These are phyloP conservation scores for Dryas integrifolia DNA, from an alignment of 331 rosid species.

Conservation along the genomic window DNA sequence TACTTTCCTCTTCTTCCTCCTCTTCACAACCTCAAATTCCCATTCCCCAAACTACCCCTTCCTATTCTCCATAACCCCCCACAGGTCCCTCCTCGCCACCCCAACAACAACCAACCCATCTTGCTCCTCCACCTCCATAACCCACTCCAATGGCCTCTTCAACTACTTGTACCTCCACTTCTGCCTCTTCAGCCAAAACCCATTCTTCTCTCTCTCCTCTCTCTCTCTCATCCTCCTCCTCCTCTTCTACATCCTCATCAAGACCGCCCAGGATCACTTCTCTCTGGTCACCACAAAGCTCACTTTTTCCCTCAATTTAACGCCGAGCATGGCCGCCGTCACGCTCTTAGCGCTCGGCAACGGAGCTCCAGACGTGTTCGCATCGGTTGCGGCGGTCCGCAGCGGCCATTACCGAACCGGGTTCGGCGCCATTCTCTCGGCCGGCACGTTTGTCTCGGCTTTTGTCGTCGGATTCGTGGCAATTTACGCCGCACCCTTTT, in stretches of 20 bases:
- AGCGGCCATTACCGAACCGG: slow-evolving; percentile 76
- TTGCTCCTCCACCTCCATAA: slow-evolving; percentile 34
- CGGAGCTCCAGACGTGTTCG: slow-evolving; percentile 88
- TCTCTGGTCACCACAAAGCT: slow-evolving; percentile 73
- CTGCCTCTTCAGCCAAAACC: slow-evolving; percentile 45
- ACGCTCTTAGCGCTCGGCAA: slow-evolving; percentile 86
- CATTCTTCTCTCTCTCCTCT: slow-evolving; percentile 39
- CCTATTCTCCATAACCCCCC: slow-evolving; percentile 1
- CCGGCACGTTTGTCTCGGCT: slow-evolving; percentile 88
- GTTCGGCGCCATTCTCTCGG: slow-evolving; percentile 82
- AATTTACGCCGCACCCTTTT: slow-evolving; percentile 78
- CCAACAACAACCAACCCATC: slow-evolving; percentile 8
- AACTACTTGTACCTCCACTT: slow-evolving; percentile 51
- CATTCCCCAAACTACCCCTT: slow-evolving; percentile 15
- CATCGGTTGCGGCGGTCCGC: slow-evolving; percentile 83
- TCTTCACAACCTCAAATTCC: slow-evolving; percentile 26
- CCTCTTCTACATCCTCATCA: slow-evolving; percentile 84
- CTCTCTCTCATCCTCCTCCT: slow-evolving; percentile 61
- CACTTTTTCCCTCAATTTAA: slow-evolving; percentile 60
- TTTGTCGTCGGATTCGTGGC: slow-evolving; percentile 94
- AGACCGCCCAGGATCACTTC: slow-evolving; percentile 83
- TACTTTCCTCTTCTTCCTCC: slow-evolving; percentile 47
- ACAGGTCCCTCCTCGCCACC: slow-evolving; percentile 49
- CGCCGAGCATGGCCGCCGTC: slow-evolving; percentile 87
- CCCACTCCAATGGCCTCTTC: slow-evolving; percentile 53